Evolutionary conservation across 192 early-diverging fungal genomes (phyloP).

Genomic region (Coemansia sp.): DNA sequence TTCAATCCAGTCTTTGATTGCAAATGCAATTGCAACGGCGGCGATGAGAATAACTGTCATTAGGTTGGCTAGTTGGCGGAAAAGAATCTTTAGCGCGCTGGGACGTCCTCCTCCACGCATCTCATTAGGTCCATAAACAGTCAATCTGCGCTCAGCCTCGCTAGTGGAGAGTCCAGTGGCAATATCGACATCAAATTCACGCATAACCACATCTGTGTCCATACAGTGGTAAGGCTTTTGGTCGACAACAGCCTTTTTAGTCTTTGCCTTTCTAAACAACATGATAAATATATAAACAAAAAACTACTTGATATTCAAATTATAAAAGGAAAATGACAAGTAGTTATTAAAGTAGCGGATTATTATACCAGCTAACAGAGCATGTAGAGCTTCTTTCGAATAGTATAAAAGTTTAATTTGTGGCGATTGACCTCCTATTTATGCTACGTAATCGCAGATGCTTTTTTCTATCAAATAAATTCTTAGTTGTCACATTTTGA

Average conservation of each 20-base stretch:
- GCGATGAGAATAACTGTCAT: constrained; percentile 68
- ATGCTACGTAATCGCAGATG: not conserved
- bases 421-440: constrained; percentile 7
- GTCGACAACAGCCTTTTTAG: constrained; percentile 1
- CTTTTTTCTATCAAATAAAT: constrained; percentile 2
- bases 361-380: not conserved
- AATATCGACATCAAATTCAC: constrained; percentile 31
- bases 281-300: not conserved
- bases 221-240: constrained; percentile 52
- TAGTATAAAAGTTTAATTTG: constrained; percentile 11
- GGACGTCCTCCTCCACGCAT: constrained; percentile 68
- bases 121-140: constrained; percentile 61
- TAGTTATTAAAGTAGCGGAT: not conserved
- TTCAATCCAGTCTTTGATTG: constrained; percentile 64
- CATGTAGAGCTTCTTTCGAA: not conserved
- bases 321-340: no score
- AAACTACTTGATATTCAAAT: not conserved
- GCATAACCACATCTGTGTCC: constrained; percentile 16
- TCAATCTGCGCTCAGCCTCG: constrained; percentile 43
- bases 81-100: constrained; percentile 61
- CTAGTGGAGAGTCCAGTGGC: constrained; percentile 52
- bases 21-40: constrained; percentile 65
- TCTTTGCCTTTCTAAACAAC: constrained; percentile 25
- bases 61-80: constrained; percentile 65
- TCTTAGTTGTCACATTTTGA: not conserved